These are phyloP conservation scores for Zygotorulaspora mrakii DNA, from an alignment of 1,139 yeast genomes.

Conservation along the genomic window DNA sequence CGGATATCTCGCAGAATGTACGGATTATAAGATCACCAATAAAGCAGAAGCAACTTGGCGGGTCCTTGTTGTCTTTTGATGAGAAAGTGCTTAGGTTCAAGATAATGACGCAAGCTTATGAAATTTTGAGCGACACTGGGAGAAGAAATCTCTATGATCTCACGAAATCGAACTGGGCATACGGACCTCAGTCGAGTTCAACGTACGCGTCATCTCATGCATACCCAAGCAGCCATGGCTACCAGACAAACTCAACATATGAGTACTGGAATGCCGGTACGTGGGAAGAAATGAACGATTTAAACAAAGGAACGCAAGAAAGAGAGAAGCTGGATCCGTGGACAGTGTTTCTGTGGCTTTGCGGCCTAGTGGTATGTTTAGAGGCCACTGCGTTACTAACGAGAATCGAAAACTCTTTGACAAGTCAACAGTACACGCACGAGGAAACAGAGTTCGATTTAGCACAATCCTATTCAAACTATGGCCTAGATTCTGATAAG, in stretches of 20 bases:
- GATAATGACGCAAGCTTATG: conserved; percentile 68
- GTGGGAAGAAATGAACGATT: conserved; percentile 57
- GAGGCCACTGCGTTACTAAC: conserved; percentile 42
- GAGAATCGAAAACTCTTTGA: conserved; percentile 32
- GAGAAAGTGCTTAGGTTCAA: conserved; percentile 62
- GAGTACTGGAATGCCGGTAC: conserved; percentile 63
- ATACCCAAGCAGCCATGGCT: conserved; percentile 27
- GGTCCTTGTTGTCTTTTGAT: conserved; percentile 36
- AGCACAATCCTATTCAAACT: conserved; percentile 48
- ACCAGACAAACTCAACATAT: conserved; percentile 27
- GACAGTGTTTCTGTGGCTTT: conserved; percentile 27
- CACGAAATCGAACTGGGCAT: conserved; percentile 42
- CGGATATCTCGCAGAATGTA: conserved; percentile 53
- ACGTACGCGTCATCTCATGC: conserved; percentile 26
- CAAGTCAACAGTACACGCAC: conserved; percentile 38
- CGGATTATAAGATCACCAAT: conserved; percentile 29
- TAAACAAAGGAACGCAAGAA: conserved; percentile 11
- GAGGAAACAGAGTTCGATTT: conserved; percentile 49
- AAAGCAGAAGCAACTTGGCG: conserved; percentile 14
- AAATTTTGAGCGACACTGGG: conserved; percentile 57
- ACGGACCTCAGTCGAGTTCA: conserved; percentile 15
- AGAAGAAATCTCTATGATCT: conserved; percentile 45
- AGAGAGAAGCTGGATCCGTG: conserved; percentile 31
- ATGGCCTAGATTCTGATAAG: conserved; percentile 50
- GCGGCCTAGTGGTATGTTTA: conserved; percentile 31